Evolutionary conservation across 176 grass and related monocot species (phyloP), one percentile per base, ranked within the genome.

Genomic region (Tillandsia fasciculata): DNA sequence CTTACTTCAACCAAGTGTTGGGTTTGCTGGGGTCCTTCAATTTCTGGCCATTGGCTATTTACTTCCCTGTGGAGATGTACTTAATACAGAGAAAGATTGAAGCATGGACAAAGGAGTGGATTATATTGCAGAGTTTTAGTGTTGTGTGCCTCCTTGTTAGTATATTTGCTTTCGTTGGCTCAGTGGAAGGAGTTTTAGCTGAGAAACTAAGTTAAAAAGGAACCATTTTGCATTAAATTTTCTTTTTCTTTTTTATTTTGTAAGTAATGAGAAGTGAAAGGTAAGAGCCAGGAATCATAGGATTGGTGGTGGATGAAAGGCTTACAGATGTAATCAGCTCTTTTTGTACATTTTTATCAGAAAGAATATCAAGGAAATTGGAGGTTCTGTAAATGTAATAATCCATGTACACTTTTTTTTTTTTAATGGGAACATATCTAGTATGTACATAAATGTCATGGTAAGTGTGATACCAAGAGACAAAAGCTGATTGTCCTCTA

Each of bases 21-120:
- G 90, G 83, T 0, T 69, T 90, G 54, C 72, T 95, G 14, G 90
- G 90, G 23, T 64, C 90, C 14, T 74, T 84, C 76, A 81, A 63
- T 71, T 95, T 95, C 79, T 95, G 86, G 90, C 90, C 90, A 6
- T 52, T 95, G 14, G 83, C 80, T 59, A 82, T 90, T 69, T 95
- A 95, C 84, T 95, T 90, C 84, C 90, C 90, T 42, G 86, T 90
- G 20, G 86, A 95, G 87, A 87, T 95, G 86, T 90, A 95, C 78
- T 84, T 90, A 49, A 29, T 90, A 70, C 90, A 95, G 87, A 73
- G 69, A 72, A 82, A 77, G 14, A 82, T 95, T 3, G 15, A 58
- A 1, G 20, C 72, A 2, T 95, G 90, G 87, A 87, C 83, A 1
- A 61, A 22, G 2, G 14, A 77, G 26, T 95, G 90, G 90, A 3